phyloP scores from a whole-genome alignment of 2,329 filamentous ascomycete genomes.

The Rhynchosporium agropyri region DNA sequence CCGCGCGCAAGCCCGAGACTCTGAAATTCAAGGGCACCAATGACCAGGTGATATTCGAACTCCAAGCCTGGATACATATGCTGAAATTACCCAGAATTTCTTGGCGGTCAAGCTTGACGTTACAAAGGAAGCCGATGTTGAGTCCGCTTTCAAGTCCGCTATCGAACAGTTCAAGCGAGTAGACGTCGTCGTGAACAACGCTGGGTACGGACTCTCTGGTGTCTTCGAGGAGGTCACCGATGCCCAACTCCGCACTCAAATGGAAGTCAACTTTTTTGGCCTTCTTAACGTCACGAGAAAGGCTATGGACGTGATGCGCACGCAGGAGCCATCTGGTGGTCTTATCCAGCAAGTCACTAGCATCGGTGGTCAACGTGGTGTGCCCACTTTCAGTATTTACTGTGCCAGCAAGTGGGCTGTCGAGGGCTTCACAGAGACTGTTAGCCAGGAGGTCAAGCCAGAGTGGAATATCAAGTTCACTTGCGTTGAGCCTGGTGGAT shows the following conservation, averaged over 20 bases:
- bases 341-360: slow-evolving; percentile 15
- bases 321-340: slow-evolving; percentile 7
- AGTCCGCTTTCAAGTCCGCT: slow-evolving; percentile 4
- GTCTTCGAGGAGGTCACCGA: slow-evolving; percentile 14
- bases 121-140: slow-evolving; percentile 1
- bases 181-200: slow-evolving; percentile 19
- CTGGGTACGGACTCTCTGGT: slow-evolving; percentile 13
- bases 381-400: slow-evolving; percentile 14
- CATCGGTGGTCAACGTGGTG: slow-evolving; percentile 13
- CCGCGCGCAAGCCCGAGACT: neutral
- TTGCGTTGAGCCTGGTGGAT: slow-evolving; percentile 7
- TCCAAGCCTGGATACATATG: too few relatives aligned
- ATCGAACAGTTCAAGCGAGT: slow-evolving; percentile 4
- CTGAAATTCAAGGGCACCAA: slow-evolving; percentile 6
- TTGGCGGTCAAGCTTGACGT: slow-evolving; percentile 3
- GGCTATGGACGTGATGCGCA: slow-evolving; percentile 13
- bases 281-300: slow-evolving; percentile 13
- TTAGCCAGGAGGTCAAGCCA: slow-evolving; percentile 42
- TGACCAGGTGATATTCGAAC: too few relatives aligned
- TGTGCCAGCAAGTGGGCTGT: slow-evolving; percentile 44
- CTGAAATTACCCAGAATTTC: neutral
- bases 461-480: slow-evolving; percentile 44
- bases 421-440: slow-evolving; percentile 42
- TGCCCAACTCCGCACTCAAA: slow-evolving; percentile 6
- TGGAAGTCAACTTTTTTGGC: slow-evolving; percentile 22